A percentile compares a stretch with the other conserved stretches of the same genome.
phyloP scores from a whole-genome alignment of 768 basidiomycete species.

The Boletus rex-veris region DNA sequence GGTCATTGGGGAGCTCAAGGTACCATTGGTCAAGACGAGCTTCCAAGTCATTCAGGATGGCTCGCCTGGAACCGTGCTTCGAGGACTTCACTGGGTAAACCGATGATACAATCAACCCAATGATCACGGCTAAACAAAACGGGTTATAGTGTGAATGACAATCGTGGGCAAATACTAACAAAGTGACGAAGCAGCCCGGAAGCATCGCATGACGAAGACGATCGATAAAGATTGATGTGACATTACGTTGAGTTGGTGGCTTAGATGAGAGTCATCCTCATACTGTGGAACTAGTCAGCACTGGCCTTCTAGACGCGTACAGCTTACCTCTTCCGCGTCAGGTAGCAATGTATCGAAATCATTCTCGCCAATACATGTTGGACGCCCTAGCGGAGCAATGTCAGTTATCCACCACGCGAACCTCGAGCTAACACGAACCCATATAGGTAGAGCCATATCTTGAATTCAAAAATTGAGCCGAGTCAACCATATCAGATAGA shows the following conservation, averaged over 20 bases:
- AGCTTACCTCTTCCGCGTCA: slow-evolving; percentile 48
- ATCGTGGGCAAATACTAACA: slow-evolving; percentile 40
- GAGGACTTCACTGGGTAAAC: slow-evolving; percentile 66
- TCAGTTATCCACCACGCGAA: background rate
- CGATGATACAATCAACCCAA: slow-evolving; percentile 61
- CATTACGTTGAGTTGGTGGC: slow-evolving; percentile 36
- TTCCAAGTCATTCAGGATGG: slow-evolving; percentile 55
- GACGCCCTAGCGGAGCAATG: slow-evolving; percentile 47
- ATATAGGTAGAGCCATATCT: slow-evolving; percentile 75
- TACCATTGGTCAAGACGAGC: slow-evolving; percentile 72
- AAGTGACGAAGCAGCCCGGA: slow-evolving; percentile 53
- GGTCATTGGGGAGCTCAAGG: slow-evolving; percentile 58
- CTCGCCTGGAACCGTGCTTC: slow-evolving; percentile 45
- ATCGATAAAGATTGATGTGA: slow-evolving; percentile 38
- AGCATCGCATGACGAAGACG: slow-evolving; percentile 50
- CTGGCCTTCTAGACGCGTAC: background rate
- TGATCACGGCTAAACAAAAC: slow-evolving; percentile 53
- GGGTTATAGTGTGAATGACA: slow-evolving; percentile 1
- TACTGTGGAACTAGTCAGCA: slow-evolving; percentile 38
- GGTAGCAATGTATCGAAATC: slow-evolving; percentile 71
- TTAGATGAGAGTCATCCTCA: slow-evolving; percentile 58
- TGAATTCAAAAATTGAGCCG: slow-evolving; percentile 6
- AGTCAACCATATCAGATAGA: background rate
- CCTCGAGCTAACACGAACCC: slow-evolving; percentile 38
- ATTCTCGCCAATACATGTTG: slow-evolving; percentile 60